phyloP scores from a whole-genome alignment of 495 filamentous ascomycete species.

The Xylaria venustula region DNA sequence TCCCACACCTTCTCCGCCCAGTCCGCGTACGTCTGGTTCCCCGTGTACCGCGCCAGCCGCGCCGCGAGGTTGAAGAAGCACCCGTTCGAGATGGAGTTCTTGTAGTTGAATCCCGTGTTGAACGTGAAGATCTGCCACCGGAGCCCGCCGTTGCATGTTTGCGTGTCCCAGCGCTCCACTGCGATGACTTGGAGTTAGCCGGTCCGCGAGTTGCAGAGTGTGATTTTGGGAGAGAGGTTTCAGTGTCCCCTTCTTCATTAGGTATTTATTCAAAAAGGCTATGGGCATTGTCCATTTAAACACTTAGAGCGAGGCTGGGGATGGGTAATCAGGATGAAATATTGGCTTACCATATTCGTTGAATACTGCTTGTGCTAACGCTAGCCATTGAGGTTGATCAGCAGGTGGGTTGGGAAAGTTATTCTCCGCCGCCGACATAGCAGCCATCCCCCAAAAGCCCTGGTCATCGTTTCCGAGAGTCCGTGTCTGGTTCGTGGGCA shows the following conservation, averaged over 20 bases:
- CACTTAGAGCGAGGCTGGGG: no score
- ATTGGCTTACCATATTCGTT: conserved; percentile 51
- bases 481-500: conserved; percentile 78
- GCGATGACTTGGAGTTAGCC: background rate
- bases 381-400: conserved; percentile 71
- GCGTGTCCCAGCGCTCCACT: conserved; percentile 64
- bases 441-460: conserved; percentile 81
- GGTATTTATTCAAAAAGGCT: no score
- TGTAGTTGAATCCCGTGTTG: conserved; percentile 78
- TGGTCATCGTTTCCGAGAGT: conserved; percentile 83
- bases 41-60: conserved; percentile 70
- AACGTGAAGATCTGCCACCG: conserved; percentile 84
- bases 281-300: no score
- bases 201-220: background rate
- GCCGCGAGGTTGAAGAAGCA: conserved; percentile 82
- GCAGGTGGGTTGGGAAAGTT: conserved; percentile 66
- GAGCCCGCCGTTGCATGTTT: conserved; percentile 71
- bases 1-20: conserved; percentile 73
- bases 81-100: conserved; percentile 77
- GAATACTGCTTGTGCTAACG: conserved; percentile 76
- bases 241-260: background rate
- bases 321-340: background rate
- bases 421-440: conserved; percentile 77
- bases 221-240: no score
- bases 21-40: conserved; percentile 70